Evolutionary conservation across 1,284 basidiomycete genomes (phyloP), one percentile per base, ranked within the genome.

Genomic region (Cryptococcus hybrid): DNA sequence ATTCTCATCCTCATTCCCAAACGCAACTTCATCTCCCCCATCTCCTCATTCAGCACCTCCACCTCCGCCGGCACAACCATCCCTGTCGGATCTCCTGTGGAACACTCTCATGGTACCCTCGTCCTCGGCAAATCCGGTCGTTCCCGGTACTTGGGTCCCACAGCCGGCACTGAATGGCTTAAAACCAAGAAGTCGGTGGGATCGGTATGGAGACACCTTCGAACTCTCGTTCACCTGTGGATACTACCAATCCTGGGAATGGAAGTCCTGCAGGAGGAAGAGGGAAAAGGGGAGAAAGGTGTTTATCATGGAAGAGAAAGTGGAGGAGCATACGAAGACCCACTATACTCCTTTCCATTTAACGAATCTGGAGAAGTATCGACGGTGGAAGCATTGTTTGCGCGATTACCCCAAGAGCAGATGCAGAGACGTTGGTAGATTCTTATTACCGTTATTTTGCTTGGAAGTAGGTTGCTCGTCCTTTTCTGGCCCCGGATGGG

Each of bases 121-220:
- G 69, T 71, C 7, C 58, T 74, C 1, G 69, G 64, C 15, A 54
- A 60, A 8, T 57, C 62, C 8, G 71, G 71, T 3, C 57, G 69
- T 36, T 67, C 66, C 36, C 65, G 66, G 47, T 74, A 67, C 57
- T 54, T 74, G 24, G 71, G 71, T 1, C 66, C 70, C 2, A 68
- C 67, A 7, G 71, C 70, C 0, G 71, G 66, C 0, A 70, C 66
- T 9, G 70, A 74, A 52, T 74, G 71, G 71, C 39, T 74, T 15
- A 70, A 69, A 66, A 74, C 34, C 65, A 30, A 30, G 30, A 30
- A 30, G 30, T 30, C 30, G 30, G 30, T 68, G 37, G 58, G 65
- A 58, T 3, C 43, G 24, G 35, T 12, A 30, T 30, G 30, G 30
- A 30, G 30, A 30, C 30, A 4, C 30, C 30, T 30, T 30, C 30